A percentile compares a stretch with the other conserved stretches of the same genome.
phyloP scores from a whole-genome alignment of 2,329 filamentous ascomycete species.

The Microcyclospora pomicola region DNA sequence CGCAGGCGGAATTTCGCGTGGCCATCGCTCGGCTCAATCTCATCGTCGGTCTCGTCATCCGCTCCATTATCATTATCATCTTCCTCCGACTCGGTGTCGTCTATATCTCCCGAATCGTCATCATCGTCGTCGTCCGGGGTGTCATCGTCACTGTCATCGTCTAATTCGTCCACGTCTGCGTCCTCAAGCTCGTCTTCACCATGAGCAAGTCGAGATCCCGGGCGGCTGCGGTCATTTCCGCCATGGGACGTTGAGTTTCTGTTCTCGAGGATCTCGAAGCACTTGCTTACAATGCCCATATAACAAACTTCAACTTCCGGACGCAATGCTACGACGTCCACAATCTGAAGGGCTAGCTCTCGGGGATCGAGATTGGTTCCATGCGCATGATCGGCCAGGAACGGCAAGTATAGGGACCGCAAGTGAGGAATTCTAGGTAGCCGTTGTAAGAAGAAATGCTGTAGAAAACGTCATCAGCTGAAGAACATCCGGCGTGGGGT shows the following conservation, averaged over 20 bases:
- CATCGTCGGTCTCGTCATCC: slow-evolving; percentile 22
- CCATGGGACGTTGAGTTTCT: too few relatives aligned
- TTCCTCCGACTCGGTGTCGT: slow-evolving; percentile 21
- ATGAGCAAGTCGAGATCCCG: slow-evolving; percentile 37
- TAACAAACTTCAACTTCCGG: slow-evolving; percentile 67
- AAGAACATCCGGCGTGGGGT: not conserved
- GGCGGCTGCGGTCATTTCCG: slow-evolving; percentile 30
- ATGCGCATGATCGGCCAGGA: slow-evolving; percentile 50
- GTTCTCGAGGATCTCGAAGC: slow-evolving; percentile 66
- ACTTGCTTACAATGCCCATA: slow-evolving; percentile 61
- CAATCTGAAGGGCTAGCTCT: slow-evolving; percentile 61
- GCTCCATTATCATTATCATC: too few relatives aligned
- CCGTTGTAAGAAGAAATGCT: slow-evolving; percentile 68
- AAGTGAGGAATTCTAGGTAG: slow-evolving; percentile 58
- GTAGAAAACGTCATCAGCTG: slow-evolving; percentile 4
- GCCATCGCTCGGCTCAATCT: slow-evolving; percentile 14
- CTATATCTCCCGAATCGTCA: slow-evolving; percentile 37
- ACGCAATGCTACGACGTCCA: slow-evolving; percentile 63
- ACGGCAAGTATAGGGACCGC: slow-evolving; percentile 55
- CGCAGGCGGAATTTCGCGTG: slow-evolving; percentile 45
- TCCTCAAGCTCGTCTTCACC: slow-evolving; percentile 25
- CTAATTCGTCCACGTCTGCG: slow-evolving; percentile 38
- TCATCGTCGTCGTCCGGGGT: slow-evolving; percentile 29
- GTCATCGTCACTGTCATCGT: slow-evolving; percentile 35
- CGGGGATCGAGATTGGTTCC: slow-evolving; percentile 43